Base-by-base conservation (phyloP, 345 rosid species). In the Eucalyptus tenuipes region DNA sequence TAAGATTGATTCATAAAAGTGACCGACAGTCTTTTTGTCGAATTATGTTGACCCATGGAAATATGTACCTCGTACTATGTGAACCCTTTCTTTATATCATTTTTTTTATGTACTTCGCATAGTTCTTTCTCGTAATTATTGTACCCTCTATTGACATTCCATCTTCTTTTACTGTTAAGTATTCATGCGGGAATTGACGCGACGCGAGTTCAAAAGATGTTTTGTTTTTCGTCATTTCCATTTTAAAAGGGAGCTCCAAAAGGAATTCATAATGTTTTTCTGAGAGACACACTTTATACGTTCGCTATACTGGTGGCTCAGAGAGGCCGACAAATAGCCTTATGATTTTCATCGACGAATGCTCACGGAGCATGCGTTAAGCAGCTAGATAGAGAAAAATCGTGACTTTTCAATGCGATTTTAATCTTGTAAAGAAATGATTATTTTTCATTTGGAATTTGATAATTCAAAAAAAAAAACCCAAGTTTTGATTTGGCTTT, bases 21-120 rank as follows among this genome's bases (percentile, higher is more conserved):
- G 5, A 40, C 2, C 3, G 5, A 20, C 1, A 6, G 16, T 37
- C 9, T 40, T 75, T 1, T 40, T 7, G 15, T 40, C 3, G 5
- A 22, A 75, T 20, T 11, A 40, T 75, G 47, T 40, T 11, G 4
- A 13, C 40, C 10, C 15, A 64, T 64, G 37, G 17, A 64, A 7
- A 7, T 75, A 37, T 7, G 47, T 75, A 20, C 42, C 15, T 75
- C 0, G 15, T 24, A 10, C 14, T 5, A 37, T 0, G 8, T 3
- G 8, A 75, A 18, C 27, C 27, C 27, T 37, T 75, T 40, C 4
- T 61, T 61, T 25, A 55, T 55, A 10, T 55, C 29, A 9, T 2
- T 24, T 55, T 24, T 55, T 5, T 20, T 42, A 20, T 75, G 47
- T 40, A 40, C 29, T 71, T 10, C 20, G 47, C 45, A 75, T 8